Base-by-base conservation (phyloP, 176 grass and related monocot genomes). In the Carex pumila region DNA sequence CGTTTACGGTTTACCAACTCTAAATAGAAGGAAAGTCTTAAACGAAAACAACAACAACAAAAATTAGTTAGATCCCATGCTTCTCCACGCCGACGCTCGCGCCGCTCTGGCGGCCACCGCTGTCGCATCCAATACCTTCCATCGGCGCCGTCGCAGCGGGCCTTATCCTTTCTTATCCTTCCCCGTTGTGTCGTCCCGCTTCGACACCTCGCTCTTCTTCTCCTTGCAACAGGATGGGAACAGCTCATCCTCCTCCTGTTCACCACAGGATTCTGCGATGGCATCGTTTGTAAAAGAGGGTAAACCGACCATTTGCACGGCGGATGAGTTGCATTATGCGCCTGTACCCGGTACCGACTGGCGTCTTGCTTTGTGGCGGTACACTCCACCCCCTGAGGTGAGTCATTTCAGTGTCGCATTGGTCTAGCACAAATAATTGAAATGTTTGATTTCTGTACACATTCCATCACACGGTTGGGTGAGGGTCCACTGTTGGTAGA, bases 291-390 rank as follows among this genome's bases (percentile, higher is more conserved):
- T 85, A 50, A 71, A 83, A 49, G 90, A 90, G 31, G 80, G 49
- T 55, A 99, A 92, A 69, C 91, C 96, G 47, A 82, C 85, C 29
- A 87, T 95, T 59, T 99, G 96, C 85, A 94, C 96, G 12, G 96
- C 96, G 3, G 96, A 99, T 41, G 96, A 95, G 88, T 86, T 99
- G 84, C 96, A 94, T 89, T 99, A 94, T 71, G 91, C 87, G 54
- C 89, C 90, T 34, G 96, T 99, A 47, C 93, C 93, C 5, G 93
- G 96, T 87, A 94, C 91, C 11, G 91, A 99, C 65, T 99, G 96
- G 96, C 89, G 89, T 52, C 88, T 99, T 71, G 96, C 96, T 76
- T 87, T 99, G 54, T 99, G 96, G 93, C 90, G 96, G 45, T 95
- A 99, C 83, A 89, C 82, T 31, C 91, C 93, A 43, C 86, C 89